Percentiles rank a stretch among this genome's conserved stretches.
Conservation (phyloP, 306 rosid genomes). For the Quercus dentata region DNA sequence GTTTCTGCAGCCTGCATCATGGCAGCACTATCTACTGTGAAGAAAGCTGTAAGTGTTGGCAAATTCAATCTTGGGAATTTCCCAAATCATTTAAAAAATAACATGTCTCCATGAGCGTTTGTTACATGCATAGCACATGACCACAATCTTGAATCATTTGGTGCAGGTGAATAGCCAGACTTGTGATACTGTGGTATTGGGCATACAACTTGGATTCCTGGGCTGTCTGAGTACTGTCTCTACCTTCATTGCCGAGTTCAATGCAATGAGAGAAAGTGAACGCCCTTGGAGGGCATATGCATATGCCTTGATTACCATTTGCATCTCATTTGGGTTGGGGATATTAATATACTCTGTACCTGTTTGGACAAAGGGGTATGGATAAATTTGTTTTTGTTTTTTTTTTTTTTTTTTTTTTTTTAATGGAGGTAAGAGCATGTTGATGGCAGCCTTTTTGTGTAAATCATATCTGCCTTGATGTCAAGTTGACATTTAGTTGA, state of each 20-base stretch:
- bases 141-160: slow-evolving; percentile 7
- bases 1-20: slow-evolving; percentile 76
- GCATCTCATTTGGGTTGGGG: slow-evolving; percentile 55
- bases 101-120: neutral
- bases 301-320: slow-evolving; percentile 56
- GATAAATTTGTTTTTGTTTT: neutral
- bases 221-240: slow-evolving; percentile 91
- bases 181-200: slow-evolving; percentile 51
- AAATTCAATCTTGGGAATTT: neutral
- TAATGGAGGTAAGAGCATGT: neutral
- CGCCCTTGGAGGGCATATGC: slow-evolving; percentile 71
- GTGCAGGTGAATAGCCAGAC: slow-evolving; percentile 53
- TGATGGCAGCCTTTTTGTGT: neutral
- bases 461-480: neutral
- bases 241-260: slow-evolving; percentile 78
- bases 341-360: slow-evolving; percentile 62
- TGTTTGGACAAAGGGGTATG: slow-evolving; percentile 57
- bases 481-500: neutral
- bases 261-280: slow-evolving; percentile 71
- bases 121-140: neutral
- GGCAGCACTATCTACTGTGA: slow-evolving; percentile 66
- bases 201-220: slow-evolving; percentile 66
- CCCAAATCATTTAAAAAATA: neutral
- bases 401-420: too few species aligned
- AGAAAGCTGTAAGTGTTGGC: slow-evolving; percentile 43